Conservation (phyloP, 768 basidiomycete species). For the Mycena vitilis region DNA sequence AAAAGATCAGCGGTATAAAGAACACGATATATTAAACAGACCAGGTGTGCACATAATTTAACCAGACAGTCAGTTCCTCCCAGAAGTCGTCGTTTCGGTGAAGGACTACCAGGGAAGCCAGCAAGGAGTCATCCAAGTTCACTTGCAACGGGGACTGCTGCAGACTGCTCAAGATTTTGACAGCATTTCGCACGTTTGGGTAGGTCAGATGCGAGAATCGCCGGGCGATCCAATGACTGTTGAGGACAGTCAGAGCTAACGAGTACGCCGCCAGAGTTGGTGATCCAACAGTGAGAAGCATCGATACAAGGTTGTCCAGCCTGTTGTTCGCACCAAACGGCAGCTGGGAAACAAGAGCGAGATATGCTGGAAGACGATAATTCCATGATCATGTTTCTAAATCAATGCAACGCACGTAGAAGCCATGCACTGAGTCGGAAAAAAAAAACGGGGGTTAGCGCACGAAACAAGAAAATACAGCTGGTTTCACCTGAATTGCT, state of each 20-base stretch:
- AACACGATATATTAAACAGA: background rate
- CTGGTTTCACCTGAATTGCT: constrained; percentile 43
- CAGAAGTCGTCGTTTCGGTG: constrained; percentile 52
- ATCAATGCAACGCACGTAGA: constrained; percentile 33
- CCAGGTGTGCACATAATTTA: constrained; percentile 55
- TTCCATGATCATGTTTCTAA: background rate
- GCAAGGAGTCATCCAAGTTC: constrained; percentile 38
- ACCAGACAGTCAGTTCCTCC: constrained; percentile 42
- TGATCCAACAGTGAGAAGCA: constrained; percentile 52
- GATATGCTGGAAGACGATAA: constrained; percentile 39
- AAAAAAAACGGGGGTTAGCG: no score
- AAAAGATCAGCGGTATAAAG: background rate
- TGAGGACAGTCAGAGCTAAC: constrained; percentile 49
- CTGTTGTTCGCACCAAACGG: constrained; percentile 49
- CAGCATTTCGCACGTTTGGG: constrained; percentile 39
- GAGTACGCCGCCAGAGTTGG: constrained; percentile 54
- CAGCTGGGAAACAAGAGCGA: constrained; percentile 54
- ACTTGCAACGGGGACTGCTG: constrained; percentile 52
- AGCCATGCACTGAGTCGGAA: constrained; percentile 48
- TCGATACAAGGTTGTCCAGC: constrained; percentile 48
- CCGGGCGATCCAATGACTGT: constrained; percentile 46
- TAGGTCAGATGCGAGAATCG: constrained; percentile 40
- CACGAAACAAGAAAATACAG: no score
- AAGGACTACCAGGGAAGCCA: constrained; percentile 52
- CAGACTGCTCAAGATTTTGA: constrained; percentile 44